Base-by-base conservation (phyloP, 2,329 filamentous ascomycete species). In the Colletotrichum phormii region DNA sequence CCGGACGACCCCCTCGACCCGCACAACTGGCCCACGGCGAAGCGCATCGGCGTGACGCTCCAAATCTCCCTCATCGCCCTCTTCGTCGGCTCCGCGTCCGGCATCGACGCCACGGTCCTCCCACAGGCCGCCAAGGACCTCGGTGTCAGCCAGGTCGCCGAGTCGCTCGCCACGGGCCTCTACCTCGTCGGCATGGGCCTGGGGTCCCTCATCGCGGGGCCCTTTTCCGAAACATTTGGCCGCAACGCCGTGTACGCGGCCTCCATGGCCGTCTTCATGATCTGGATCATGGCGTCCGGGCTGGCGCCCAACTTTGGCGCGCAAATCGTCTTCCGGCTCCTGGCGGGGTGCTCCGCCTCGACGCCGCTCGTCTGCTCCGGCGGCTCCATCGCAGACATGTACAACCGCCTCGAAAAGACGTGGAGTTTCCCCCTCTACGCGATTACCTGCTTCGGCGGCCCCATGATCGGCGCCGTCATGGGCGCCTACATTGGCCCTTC, bases 401-500 rank as follows among this genome's bases (percentile, higher is more conserved):
- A 75, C 66, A 77, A 80, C 60, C 77, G 76, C 11, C 55, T 82
- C 0, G 81, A 82, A 33, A 82, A 82, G 74, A 82, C 80, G 0
- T 82, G 78, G 78, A 75, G 74, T 0, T 82, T 82, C 11, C 81
- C 81, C 1, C 42, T 93, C 0, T 93, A 87, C 73, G 71, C 87
- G 78, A 73, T 86, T 79, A 64, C 81, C 64, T 65, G 84, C 76
- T 73, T 86, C 79, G 78, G 77, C 70, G 76, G 91, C 82, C 79
- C 82, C 0, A 82, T 82, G 77, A 59, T 84, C 0, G 83, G 83
- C 1, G 81, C 82, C 3, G 77, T 84, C 0, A 82, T 88, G 71
- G 91, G 90, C 4, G 90, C 90, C 5, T 93, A 92, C 72, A 91
- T 93, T 65, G 91, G 91, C 61, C 85, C 91, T 64, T 89, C 87